Conservation (phyloP, 2,329 filamentous ascomycete species). For the Fusarium proliferatum region DNA sequence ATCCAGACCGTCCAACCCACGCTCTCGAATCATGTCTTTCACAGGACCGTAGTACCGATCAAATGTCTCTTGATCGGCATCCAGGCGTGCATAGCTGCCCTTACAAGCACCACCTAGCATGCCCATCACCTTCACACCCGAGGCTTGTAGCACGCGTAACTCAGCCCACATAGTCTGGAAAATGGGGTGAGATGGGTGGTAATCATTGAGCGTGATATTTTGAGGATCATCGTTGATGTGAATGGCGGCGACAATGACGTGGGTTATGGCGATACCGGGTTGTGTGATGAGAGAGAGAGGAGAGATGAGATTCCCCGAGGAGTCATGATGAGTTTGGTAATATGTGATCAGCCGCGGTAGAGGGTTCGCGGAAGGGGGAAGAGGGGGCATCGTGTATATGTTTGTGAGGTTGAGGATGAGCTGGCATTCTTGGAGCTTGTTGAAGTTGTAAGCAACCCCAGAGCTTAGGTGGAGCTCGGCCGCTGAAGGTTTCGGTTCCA, state of each 20-base stretch:
- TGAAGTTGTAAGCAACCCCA: neutral
- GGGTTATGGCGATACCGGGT: constrained; percentile 68
- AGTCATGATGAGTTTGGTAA: constrained; percentile 66
- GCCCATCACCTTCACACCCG: constrained; percentile 81
- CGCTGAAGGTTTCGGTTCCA: constrained; percentile 3
- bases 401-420: neutral
- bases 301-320: constrained; percentile 58
- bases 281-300: constrained; percentile 63
- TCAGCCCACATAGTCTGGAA: constrained; percentile 84
- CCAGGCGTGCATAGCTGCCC: constrained; percentile 73
- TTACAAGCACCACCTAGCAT: constrained; percentile 89
- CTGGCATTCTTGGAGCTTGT: neutral
- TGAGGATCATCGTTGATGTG: constrained; percentile 78
- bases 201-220: constrained; percentile 83
- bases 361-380: constrained; percentile 43
- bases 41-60: constrained; percentile 80
- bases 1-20: constrained; percentile 76
- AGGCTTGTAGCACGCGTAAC: constrained; percentile 74
- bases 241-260: constrained; percentile 87
- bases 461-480: constrained; percentile 18
- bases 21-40: constrained; percentile 69
- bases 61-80: constrained; percentile 69
- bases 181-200: constrained; percentile 72
- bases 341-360: constrained; percentile 63
- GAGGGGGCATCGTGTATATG: constrained; percentile 46